phyloP scores from a whole-genome alignment of 2,329 filamentous ascomycete genomes.

The Monilinia fructicola region DNA sequence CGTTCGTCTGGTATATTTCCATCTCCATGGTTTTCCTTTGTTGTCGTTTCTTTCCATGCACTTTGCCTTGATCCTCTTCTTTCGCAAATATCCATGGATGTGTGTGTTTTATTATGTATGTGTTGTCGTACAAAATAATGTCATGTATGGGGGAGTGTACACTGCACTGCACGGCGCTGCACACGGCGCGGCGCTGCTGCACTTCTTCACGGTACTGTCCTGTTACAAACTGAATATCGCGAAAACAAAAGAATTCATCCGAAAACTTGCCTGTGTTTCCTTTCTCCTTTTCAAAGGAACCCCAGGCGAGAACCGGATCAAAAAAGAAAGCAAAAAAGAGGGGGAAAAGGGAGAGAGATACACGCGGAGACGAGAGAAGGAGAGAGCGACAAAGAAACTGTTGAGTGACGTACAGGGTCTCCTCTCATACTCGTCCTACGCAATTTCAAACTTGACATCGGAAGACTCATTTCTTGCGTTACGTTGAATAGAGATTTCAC shows the following conservation, averaged over 20 bases:
- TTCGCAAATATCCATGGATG: neutral
- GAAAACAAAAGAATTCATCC: slow-evolving; percentile 9
- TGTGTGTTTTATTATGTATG: neutral
- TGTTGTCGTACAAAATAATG: neutral
- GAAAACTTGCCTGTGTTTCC: neutral
- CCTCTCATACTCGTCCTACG: slow-evolving; percentile 8
- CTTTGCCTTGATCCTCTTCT: slow-evolving; percentile 5
- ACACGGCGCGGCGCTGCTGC: neutral
- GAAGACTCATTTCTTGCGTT: slow-evolving; percentile 18
- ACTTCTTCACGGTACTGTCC: neutral
- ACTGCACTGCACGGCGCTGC: neutral
- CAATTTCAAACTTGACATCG: slow-evolving; percentile 22
- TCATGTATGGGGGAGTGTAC: neutral
- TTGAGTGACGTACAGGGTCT: slow-evolving; percentile 8
- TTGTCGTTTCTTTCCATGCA: slow-evolving; percentile 10
- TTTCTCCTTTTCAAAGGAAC: neutral
- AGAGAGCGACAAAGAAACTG: slow-evolving; percentile 18
- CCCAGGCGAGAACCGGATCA: neutral
- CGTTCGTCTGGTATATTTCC: slow-evolving; percentile 16
- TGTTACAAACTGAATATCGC: slow-evolving; percentile 7
- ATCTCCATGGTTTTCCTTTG: slow-evolving; percentile 2
- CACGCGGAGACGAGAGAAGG: neutral
- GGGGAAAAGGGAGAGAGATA: neutral
- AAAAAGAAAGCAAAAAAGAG: neutral
- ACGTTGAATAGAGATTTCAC: slow-evolving; percentile 21